Base-by-base conservation (phyloP, 495 filamentous ascomycete genomes). In the Penicillium fimorum region DNA sequence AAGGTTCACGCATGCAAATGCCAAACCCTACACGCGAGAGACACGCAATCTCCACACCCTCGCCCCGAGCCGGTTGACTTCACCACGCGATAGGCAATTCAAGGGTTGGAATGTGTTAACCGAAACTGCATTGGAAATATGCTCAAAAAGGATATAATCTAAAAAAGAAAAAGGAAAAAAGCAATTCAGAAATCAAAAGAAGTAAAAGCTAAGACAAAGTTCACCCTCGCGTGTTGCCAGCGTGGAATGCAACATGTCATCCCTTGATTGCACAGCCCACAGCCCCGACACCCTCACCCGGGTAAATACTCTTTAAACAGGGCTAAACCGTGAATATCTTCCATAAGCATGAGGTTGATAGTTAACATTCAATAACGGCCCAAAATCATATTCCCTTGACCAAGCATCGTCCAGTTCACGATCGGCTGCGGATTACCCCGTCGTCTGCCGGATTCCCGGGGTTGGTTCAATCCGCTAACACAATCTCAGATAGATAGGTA, bases 191-290 rank as follows among this genome's bases (percentile, higher is more conserved):
- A 33, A 37, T 18, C 13, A 12, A 24, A 13, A 13, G n/a, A 51
- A 29, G 47, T 13, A 47, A 37, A 53, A 29, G 2, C 20, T 25
- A 42, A 52, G 35, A 52, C 20, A 38, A 30, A 55, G 53, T 55
- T 55, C 53, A 22, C 44, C 53, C 53, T 55, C 44, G 53, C 52
- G 42, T 55, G 52, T 41, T 38, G 35, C 37, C 49, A 42, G 32
- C 44, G 25, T 59, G 57, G 64, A 67, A 67, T 67, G 65, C 53
- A 53, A 55, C 54, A 59, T 63, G 55, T 62, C 59, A 68, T 66
- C 63, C 63, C 63, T 66, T 68, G 63, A 64, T 68, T 68, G 60
- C 65, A 65, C 65, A 56, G 65, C 65, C 65, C 62, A 27, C 25
- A 27, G 22, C 22, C 25, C 64, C 20, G 22, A 20, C 4, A 44